Evolutionary conservation across 1,284 basidiomycete genomes (phyloP).

Genomic region (Takashimella koratensis): DNA sequence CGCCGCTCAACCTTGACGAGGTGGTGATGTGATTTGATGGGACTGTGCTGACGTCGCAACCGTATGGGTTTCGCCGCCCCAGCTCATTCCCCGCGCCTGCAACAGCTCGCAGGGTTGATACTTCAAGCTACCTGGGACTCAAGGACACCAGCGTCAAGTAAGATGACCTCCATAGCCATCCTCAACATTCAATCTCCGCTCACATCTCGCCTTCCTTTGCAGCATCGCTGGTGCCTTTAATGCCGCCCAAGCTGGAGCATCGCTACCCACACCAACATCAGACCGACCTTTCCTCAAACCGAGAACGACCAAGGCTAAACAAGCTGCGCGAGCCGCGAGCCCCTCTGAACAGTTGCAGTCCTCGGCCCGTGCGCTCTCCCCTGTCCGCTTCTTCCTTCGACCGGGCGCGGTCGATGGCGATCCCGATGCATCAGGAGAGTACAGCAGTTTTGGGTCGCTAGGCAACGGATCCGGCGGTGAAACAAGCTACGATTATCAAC

Average conservation of each 20-base stretch:
- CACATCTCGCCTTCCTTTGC: neutral
- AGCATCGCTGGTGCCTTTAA: slow-evolving; percentile 37
- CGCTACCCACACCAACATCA: slow-evolving; percentile 10
- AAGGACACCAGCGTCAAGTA: slow-evolving; percentile 42
- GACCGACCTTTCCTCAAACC: slow-evolving; percentile 1
- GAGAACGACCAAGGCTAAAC: slow-evolving; percentile 2
- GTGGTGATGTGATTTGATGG: neutral
- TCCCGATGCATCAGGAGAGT: slow-evolving; percentile 19
- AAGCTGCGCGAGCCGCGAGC: slow-evolving; percentile 18
- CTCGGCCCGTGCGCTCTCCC: slow-evolving; percentile 31
- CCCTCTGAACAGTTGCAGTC: slow-evolving; percentile 28
- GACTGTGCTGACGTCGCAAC: too few species aligned
- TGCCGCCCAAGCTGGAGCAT: slow-evolving; percentile 26
- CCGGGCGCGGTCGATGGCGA: slow-evolving; percentile 23
- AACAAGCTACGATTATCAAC: slow-evolving; percentile 29
- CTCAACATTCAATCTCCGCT: neutral
- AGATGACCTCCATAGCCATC: slow-evolving; percentile 4
- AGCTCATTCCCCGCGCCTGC: slow-evolving; percentile 27
- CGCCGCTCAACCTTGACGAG: neutral
- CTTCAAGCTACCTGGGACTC: slow-evolving; percentile 13
- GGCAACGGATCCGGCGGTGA: slow-evolving; percentile 15
- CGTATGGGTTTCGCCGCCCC: neutral
- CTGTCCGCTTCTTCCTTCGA: slow-evolving; percentile 35
- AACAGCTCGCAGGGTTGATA: slow-evolving; percentile 6
- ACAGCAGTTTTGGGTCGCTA: slow-evolving; percentile 28